Percentiles rank a stretch among this genome's conserved stretches.
Evolutionary conservation across 148 eudicot genomes (phyloP).

Genomic region (Pharnaceum exiguum): DNA sequence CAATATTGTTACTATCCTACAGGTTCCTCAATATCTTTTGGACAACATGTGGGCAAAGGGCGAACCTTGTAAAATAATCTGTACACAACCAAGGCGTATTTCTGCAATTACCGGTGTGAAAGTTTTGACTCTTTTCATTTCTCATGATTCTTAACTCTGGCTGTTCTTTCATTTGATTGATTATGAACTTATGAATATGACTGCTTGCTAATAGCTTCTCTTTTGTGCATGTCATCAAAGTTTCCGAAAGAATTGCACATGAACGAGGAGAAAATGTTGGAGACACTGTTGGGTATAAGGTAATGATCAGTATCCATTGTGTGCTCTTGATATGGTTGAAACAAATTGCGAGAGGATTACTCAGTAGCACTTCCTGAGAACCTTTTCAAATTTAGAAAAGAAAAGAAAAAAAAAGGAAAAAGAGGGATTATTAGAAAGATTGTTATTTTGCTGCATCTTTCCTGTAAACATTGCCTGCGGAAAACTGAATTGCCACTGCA

Average conservation of each 20-base stretch:
- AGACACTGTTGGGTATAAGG: conserved; percentile 91
- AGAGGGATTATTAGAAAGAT: too few relatives aligned
- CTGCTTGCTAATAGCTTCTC: too few relatives aligned
- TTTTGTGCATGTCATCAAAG: conserved; percentile 26
- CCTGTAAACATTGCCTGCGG: too few relatives aligned
- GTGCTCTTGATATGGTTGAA: neutral
- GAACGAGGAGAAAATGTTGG: conserved; percentile 93
- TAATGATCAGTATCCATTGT: conserved; percentile 15
- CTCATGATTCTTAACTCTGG: neutral
- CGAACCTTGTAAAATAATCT: conserved; percentile 76
- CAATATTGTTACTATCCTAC: conserved; percentile 7
- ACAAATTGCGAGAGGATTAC: neutral
- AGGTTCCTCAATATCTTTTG: conserved; percentile 92
- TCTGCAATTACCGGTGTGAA: conserved; percentile 80
- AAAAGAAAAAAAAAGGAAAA: too few relatives aligned
- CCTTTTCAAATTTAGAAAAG: too few relatives aligned
- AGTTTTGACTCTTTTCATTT: neutral
- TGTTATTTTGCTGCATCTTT: too few relatives aligned
- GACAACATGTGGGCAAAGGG: conserved; percentile 82
- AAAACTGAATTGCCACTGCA: too few relatives aligned
- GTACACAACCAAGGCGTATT: conserved; percentile 93
- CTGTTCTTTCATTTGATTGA: neutral
- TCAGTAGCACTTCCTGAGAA: too few relatives aligned
- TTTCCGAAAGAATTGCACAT: conserved; percentile 78
- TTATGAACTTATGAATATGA: neutral